Evolutionary conservation across 352 stramenopile species (phyloP), one percentile per base, ranked within the genome.

Genomic region (Phytopythium delawarense): DNA sequence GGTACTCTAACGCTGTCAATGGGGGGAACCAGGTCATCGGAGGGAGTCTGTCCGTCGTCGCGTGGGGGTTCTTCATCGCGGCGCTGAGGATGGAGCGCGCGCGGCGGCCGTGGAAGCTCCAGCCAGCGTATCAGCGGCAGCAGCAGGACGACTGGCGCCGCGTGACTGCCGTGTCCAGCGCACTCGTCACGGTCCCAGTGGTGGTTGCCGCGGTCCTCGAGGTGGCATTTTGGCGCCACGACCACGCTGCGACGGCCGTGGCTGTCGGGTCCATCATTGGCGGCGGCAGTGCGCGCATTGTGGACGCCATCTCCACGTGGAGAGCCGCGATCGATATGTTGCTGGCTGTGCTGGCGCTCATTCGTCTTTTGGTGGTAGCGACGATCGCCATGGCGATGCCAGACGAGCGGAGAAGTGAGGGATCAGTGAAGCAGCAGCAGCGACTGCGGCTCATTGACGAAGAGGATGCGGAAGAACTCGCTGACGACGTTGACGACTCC

Each of bases 11-110:
- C 48, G 12, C 8, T 58, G 18, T 34, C 16, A 53, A 12, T 15
- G 9, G 16, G 13, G 25, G n/a, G 15, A 21, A 9, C 2, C 23
- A 60, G 54, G 21, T 60, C 54, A 44, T 60, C 39, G 20, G 35
- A 25, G 35, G 39, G 7, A 39, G 54, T 34, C 35, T 60, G 21
- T 50, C 54, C 9, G 39, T 60, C 7, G 37, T 60, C n/a, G 54
- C 54, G 2, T 60, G 54, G 54, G 25, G 23, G 4, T 49, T 60
- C 35, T 60, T 60, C 54, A 34, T 58, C 32, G 52, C 52, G 25
- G 44, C 25, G 52, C 28, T 58, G 34, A 21, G 52, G 5, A 58
- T 58, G 52, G 52, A 58, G 52, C 34, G 52, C 52, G n/a, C 34
- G 11, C 34, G 52, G 9, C 52, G 52, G 30, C 52, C 52, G 20